A percentile compares a stretch with the other conserved stretches of the same genome.
These are phyloP conservation scores for Pichia sp. DNA, from an alignment of 1,139 yeast species.

Conservation along the genomic window DNA sequence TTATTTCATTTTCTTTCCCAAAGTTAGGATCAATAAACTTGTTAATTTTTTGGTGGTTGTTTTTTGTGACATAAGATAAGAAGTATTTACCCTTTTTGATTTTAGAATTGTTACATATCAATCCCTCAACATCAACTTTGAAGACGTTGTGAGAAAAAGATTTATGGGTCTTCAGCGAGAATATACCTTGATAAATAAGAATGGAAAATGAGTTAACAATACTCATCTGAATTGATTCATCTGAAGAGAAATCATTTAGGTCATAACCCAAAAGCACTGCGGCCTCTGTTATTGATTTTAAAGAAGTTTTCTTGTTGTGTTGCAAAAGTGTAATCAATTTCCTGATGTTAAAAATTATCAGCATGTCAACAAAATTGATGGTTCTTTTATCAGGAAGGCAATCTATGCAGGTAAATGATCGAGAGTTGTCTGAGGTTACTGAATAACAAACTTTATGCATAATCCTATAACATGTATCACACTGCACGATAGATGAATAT, in stretches of 20 bases:
- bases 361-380: constrained; percentile 11
- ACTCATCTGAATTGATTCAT: constrained; percentile 1
- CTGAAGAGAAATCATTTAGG: not conserved
- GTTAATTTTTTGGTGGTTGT: constrained; percentile 4
- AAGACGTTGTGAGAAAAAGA: constrained; percentile 16
- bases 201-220: constrained; percentile 20
- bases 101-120: constrained; percentile 17
- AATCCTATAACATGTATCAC: constrained; percentile 17
- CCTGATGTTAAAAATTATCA: constrained; percentile 20
- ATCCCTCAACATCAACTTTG: constrained; percentile 17
- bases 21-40: constrained; percentile 15
- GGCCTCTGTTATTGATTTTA: constrained; percentile 6
- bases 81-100: constrained; percentile 20
- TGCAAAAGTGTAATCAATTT: constrained; percentile 19
- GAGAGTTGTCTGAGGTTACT: not conserved
- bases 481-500: constrained; percentile 18
- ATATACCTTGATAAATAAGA: constrained; percentile 17
- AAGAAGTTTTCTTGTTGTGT: not conserved
- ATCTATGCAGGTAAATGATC: constrained; percentile 15
- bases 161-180: constrained; percentile 17
- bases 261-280: constrained; percentile 8
- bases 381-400: constrained; percentile 4
- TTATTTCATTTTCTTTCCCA: constrained; percentile 8
- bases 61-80: constrained; percentile 11
- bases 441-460: constrained; percentile 23